phyloP scores from a whole-genome alignment of 257 asterid genomes.

The Solanum infundibuliforme region DNA sequence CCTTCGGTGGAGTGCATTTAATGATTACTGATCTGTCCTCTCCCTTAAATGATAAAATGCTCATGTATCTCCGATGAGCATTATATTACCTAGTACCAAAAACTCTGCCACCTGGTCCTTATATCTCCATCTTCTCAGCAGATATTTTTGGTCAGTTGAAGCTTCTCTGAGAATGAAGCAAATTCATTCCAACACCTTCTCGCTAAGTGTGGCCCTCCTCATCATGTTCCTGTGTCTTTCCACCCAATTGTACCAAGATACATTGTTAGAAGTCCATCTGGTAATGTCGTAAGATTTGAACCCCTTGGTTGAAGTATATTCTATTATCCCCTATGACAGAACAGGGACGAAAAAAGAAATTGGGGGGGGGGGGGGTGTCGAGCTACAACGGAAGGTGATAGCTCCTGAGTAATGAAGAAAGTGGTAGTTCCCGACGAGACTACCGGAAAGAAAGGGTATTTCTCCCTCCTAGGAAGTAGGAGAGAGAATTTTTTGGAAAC shows the following conservation, averaged over 20 bases:
- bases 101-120: neutral
- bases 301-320: neutral
- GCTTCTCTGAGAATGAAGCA: neutral
- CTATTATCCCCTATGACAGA: neutral
- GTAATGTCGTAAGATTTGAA: neutral
- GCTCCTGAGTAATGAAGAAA: neutral
- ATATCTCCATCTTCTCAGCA: neutral
- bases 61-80: neutral
- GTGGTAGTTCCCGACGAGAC: neutral
- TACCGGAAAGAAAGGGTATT: neutral
- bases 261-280: neutral
- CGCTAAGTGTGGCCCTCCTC: neutral
- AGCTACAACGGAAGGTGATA: neutral
- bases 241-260: neutral
- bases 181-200: neutral
- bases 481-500: neutral
- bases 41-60: neutral
- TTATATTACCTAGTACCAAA: neutral
- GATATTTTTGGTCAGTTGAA: neutral
- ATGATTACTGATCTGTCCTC: neutral
- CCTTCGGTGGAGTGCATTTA: neutral
- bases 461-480: neutral
- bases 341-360: neutral
- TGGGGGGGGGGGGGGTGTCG: neutral
- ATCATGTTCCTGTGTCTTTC: neutral